phyloP scores from a whole-genome alignment of 2,329 filamentous ascomycete species.

The Thyridium curvatum region DNA sequence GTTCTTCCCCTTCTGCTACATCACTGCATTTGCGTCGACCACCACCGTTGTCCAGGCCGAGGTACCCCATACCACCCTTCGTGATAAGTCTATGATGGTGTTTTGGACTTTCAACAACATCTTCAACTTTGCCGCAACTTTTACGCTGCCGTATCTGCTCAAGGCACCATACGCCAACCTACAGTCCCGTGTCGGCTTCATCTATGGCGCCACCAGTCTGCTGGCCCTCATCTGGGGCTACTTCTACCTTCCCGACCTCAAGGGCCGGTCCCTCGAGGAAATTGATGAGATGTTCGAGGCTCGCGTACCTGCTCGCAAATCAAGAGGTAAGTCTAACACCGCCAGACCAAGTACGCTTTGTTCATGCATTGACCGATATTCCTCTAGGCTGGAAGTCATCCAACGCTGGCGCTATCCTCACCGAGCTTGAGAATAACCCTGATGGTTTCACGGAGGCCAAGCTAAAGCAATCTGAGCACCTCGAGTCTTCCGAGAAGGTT shows the following conservation, averaged over 20 bases:
- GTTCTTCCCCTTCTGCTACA: conserved; percentile 4
- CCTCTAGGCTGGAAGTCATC: no score
- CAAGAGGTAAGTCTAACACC: no score
- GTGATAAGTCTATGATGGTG: conserved; percentile 5
- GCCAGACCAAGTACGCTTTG: no score
- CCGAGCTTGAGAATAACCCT: no score
- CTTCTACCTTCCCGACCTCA: conserved; percentile 9
- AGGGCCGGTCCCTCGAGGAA: conserved; percentile 9
- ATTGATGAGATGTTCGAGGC: conserved; percentile 9
- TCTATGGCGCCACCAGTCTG: conserved; percentile 7
- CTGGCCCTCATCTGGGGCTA: conserved; percentile 6
- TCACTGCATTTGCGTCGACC: conserved; percentile 1
- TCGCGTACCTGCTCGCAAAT: conserved; percentile 2
- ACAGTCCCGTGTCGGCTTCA: conserved; percentile 7
- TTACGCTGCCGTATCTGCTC: conserved; percentile 6
- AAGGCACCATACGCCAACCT: conserved; percentile 7
- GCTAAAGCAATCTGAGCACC: no score
- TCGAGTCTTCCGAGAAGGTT: no score
- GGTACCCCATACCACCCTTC: conserved; percentile 3
- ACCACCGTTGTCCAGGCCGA: conserved; percentile 1
- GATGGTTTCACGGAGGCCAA: no score
- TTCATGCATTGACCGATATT: no score
- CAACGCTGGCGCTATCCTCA: no score
- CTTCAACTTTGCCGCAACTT: background rate
- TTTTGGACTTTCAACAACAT: conserved; percentile 1